These are phyloP conservation scores for Pseudonitzschia delicatissima DNA, from an alignment of 108 stramenopile genomes.

Conservation along the genomic window DNA sequence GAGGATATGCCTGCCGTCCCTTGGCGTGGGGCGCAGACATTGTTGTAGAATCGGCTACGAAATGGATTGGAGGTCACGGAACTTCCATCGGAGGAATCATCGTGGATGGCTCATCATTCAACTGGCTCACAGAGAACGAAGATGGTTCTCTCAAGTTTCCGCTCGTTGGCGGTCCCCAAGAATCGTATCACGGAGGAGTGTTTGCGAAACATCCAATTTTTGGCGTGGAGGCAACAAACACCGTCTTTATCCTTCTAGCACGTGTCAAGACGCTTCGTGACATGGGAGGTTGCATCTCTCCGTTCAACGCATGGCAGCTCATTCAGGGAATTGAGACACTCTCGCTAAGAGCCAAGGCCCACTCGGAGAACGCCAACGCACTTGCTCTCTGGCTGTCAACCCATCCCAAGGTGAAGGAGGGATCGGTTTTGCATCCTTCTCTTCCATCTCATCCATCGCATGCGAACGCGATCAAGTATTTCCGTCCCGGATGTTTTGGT, in stretches of 20 bases:
- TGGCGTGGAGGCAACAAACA: slow-evolving; percentile 3
- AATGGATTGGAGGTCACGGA: slow-evolving; percentile 86
- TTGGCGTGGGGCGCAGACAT: slow-evolving; percentile 85
- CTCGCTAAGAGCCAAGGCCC: slow-evolving; percentile 78
- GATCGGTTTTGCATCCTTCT: slow-evolving; percentile 21
- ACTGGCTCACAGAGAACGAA: slow-evolving; percentile 41
- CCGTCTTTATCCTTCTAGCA: slow-evolving; percentile 67
- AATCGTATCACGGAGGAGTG: slow-evolving; percentile 57
- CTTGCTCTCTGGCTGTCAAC: slow-evolving; percentile 67
- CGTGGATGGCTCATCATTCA: slow-evolving; percentile 61
- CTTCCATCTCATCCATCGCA: slow-evolving; percentile 46
- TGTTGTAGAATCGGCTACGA: slow-evolving; percentile 75
- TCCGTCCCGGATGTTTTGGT: slow-evolving; percentile 9
- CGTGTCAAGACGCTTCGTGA: slow-evolving; percentile 74
- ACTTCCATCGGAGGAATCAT: slow-evolving; percentile 62
- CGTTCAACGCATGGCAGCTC: slow-evolving; percentile 81
- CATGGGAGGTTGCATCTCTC: slow-evolving; percentile 79
- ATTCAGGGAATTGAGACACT: slow-evolving; percentile 91
- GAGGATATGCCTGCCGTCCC: slow-evolving; percentile 77
- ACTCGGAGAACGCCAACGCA: slow-evolving; percentile 79
- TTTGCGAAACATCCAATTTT: slow-evolving; percentile 74
- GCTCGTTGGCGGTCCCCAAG: slow-evolving; percentile 61
- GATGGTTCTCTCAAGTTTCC: slow-evolving; percentile 74
- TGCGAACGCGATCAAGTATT: slow-evolving; percentile 36
- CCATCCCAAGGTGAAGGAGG: slow-evolving; percentile 63